phyloP scores from a whole-genome alignment of 1,139 yeast species.

The Saccharomyces hybrid region DNA sequence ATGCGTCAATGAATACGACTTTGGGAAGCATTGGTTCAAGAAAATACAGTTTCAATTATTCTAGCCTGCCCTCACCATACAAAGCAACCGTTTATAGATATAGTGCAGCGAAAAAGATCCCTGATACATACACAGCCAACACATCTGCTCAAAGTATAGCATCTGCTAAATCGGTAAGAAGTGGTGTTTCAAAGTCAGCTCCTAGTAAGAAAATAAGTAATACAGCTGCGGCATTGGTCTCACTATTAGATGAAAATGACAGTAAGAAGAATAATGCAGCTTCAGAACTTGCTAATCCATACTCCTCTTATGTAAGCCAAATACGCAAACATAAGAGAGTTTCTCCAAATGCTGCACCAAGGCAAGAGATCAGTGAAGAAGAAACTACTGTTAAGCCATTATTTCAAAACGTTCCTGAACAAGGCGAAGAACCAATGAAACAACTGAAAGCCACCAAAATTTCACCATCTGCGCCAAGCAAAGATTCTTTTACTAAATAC shows the following conservation, averaged over 20 bases:
- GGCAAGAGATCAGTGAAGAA: slow-evolving; percentile 15
- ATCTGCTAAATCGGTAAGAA: not conserved
- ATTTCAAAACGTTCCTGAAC: not conserved
- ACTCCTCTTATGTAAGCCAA: slow-evolving; percentile 33
- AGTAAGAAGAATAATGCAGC: slow-evolving; percentile 13
- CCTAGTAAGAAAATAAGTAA: slow-evolving; percentile 41
- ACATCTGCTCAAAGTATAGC: not conserved
- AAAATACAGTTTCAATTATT: slow-evolving; percentile 48
- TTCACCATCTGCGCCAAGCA: slow-evolving; percentile 7
- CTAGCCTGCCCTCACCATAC: slow-evolving; percentile 61
- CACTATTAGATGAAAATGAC: slow-evolving; percentile 46
- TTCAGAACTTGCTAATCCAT: slow-evolving; percentile 46
- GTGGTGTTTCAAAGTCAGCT: slow-evolving; percentile 3
- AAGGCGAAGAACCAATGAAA: not conserved
- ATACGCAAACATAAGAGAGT: slow-evolving; percentile 23
- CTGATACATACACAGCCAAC: slow-evolving; percentile 8
- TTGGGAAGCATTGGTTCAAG: slow-evolving; percentile 18
- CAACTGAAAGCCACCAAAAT: slow-evolving; percentile 1
- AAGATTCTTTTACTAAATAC: slow-evolving; percentile 4
- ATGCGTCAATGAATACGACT: slow-evolving; percentile 15
- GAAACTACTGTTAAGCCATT: slow-evolving; percentile 6
- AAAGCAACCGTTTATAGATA: slow-evolving; percentile 38
- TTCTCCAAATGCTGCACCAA: slow-evolving; percentile 4
- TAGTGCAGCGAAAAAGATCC: slow-evolving; percentile 14
- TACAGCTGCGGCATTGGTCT: slow-evolving; percentile 59